phyloP scores from a whole-genome alignment of 176 grass and related monocot species.

The Carex parvula region DNA sequence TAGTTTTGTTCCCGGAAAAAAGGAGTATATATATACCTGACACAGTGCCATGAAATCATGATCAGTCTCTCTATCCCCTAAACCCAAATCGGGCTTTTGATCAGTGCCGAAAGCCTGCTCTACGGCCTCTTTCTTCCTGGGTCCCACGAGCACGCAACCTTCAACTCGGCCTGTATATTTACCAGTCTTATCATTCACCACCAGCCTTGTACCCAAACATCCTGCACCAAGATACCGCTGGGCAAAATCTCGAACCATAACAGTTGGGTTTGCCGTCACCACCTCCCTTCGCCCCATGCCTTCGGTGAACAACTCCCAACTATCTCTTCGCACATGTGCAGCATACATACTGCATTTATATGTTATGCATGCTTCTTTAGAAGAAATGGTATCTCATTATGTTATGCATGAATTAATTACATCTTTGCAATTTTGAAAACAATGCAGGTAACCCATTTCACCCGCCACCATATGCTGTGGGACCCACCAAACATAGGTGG shows the following conservation, averaged over 20 bases:
- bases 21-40: slow-evolving; percentile 35
- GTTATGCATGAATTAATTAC: too few species aligned
- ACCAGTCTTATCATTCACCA: slow-evolving; percentile 11
- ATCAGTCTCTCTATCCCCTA: slow-evolving; percentile 71
- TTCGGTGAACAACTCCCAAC: slow-evolving; percentile 43
- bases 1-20: too few species aligned
- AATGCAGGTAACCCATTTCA: too few species aligned
- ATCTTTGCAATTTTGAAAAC: too few species aligned
- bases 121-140: slow-evolving; percentile 44
- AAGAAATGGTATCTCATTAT: background rate
- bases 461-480: too few species aligned
- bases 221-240: slow-evolving; percentile 46
- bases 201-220: slow-evolving; percentile 52
- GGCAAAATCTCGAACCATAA: slow-evolving; percentile 54
- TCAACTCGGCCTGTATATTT: slow-evolving; percentile 40
- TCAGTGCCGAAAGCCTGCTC: slow-evolving; percentile 32
- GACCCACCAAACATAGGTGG: too few species aligned
- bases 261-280: slow-evolving; percentile 49
- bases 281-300: slow-evolving; percentile 41
- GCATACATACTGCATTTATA: slow-evolving; percentile 33
- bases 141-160: slow-evolving; percentile 39
- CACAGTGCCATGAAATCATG: slow-evolving; percentile 77
- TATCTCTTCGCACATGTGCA: slow-evolving; percentile 55
- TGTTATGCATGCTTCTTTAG: background rate
- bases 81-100: slow-evolving; percentile 46